Base-by-base conservation (phyloP, 1,284 basidiomycete species). In the Coniophora puteana region DNA sequence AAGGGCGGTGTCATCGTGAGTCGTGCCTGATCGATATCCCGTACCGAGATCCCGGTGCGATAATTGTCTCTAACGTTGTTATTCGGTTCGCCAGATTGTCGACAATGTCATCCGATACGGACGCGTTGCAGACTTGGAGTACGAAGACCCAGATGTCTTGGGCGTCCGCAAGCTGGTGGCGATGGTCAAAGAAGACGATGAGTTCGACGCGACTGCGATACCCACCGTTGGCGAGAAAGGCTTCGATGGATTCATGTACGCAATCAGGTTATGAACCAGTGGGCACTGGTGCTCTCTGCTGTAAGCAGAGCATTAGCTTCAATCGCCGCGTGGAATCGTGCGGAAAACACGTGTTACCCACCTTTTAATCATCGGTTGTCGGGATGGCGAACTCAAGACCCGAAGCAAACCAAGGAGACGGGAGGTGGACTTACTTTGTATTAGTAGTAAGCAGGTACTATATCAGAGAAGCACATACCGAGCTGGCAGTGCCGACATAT, bases 31-130 rank as follows among this genome's bases (percentile, higher is more conserved):
- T n/a, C n/a, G n/a, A n/a, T n/a, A n/a, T n/a, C n/a, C n/a, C n/a
- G n/a, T n/a, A n/a, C n/a, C n/a, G n/a, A 16, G 7, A 11, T 11
- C 17, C 16, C 27, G 12, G 14, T 23, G 5, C 16, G 14, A 26
- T 12, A 8, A 24, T n/a, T 4, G 14, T 27, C 7, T 23, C 8
- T 27, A 33, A 25, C 43, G 34, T 5, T 40, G 21, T 23, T 13
- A 12, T 12, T 13, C 22, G 11, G 18, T 12, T 13, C 31, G 37
- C 6, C 46, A 77, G 76, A 71, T 79, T 44, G 71, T 82, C 4
- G 80, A 83, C 54, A 83, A 83, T 49, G 76, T 82, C 24, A 75
- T 80, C 11, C 68, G 74, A 12, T 55, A 67, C 25, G 79, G 72
- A 3, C 55, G 51, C 5, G 74, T 79, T 4, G 64, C 72, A 4